Percentiles rank a stretch among this genome's conserved stretches.
Conservation (phyloP, 1,284 basidiomycete species). For the Gomphus bonarii region DNA sequence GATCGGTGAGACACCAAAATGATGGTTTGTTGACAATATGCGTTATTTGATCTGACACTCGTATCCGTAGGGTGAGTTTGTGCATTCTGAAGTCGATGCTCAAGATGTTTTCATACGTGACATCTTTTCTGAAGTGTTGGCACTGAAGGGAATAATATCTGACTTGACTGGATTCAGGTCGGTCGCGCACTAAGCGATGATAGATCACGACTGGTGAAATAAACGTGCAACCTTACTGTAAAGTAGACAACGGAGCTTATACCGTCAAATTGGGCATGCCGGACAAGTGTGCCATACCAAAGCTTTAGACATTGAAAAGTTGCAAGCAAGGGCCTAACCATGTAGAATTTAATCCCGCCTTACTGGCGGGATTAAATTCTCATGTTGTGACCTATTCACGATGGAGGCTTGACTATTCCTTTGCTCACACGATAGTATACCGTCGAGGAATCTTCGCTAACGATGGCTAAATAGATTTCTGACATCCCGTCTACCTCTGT, state of each 20-base stretch:
- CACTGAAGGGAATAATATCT: background rate
- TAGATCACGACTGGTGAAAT: too few relatives aligned
- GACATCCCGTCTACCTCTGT: constrained; percentile 32
- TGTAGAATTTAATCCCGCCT: too few relatives aligned
- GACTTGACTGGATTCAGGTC: too few relatives aligned
- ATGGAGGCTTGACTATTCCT: constrained; percentile 63
- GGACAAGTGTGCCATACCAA: too few relatives aligned
- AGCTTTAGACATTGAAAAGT: background rate
- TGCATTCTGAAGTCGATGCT: too few relatives aligned
- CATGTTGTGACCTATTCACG: constrained; percentile 24
- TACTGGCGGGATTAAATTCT: background rate
- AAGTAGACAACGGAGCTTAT: too few relatives aligned
- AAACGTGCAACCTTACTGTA: too few relatives aligned
- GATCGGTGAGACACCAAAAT: constrained; percentile 19
- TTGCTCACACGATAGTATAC: constrained; percentile 73
- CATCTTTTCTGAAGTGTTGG: background rate
- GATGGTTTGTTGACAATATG: background rate
- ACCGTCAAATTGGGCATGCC: too few relatives aligned
- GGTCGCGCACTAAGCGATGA: too few relatives aligned
- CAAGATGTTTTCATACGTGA: background rate
- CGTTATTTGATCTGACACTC: too few relatives aligned
- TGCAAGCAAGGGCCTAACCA: background rate
- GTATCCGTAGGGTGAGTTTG: too few relatives aligned
- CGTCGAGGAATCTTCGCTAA: constrained; percentile 65
- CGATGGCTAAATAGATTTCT: constrained; percentile 61